Conservation (phyloP, 179 eudicot species). For the Dionaea muscipula region DNA sequence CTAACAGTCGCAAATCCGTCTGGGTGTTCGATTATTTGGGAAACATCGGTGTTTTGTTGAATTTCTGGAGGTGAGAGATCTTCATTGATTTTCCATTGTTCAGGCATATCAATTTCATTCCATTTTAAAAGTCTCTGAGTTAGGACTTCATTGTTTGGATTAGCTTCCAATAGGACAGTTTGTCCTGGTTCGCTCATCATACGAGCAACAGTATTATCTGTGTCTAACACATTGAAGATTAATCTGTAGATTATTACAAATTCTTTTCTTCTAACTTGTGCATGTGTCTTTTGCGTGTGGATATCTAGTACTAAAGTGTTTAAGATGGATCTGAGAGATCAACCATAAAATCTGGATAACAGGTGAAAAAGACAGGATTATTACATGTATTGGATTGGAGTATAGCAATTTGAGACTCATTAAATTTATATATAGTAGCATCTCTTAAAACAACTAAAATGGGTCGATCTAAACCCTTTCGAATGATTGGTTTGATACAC, state of each 20-base stretch:
- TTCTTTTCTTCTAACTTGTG: background rate
- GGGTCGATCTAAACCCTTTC: background rate
- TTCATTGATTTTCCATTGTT: background rate
- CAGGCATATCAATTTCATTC: background rate
- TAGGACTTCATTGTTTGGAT: background rate
- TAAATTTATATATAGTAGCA: too few relatives aligned
- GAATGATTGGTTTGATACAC: background rate
- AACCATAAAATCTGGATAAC: background rate
- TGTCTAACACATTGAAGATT: too few relatives aligned
- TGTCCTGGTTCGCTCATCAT: background rate
- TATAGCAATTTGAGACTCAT: too few relatives aligned
- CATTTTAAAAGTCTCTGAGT: background rate
- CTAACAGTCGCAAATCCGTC: background rate
- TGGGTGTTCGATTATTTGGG: background rate
- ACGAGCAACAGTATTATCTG: too few relatives aligned
- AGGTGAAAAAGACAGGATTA: background rate
- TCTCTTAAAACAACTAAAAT: background rate
- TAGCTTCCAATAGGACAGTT: background rate
- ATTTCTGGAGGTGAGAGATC: background rate
- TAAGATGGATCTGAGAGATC: background rate
- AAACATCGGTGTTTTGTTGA: background rate
- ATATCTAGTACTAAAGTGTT: background rate
- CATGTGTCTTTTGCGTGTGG: background rate
- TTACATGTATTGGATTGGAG: too few relatives aligned
- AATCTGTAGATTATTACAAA: background rate